phyloP scores from a whole-genome alignment of 2,329 filamentous ascomycete species.

The Chaetoscypha palmicola region DNA sequence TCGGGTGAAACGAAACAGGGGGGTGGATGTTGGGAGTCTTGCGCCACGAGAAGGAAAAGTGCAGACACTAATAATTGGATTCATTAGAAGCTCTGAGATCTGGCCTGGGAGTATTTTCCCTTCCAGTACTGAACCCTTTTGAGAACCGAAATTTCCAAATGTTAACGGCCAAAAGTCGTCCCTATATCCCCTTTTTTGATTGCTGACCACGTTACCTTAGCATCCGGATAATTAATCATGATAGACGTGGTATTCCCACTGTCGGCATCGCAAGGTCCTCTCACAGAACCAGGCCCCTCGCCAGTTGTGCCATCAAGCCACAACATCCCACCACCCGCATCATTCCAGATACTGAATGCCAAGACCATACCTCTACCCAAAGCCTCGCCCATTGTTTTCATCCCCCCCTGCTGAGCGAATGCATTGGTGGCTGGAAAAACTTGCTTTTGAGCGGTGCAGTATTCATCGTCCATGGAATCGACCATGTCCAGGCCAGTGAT shows the following conservation, averaged over 20 bases:
- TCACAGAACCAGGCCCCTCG: constrained; percentile 39
- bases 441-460: constrained; percentile 47
- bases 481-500: constrained; percentile 39
- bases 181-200: too few relatives aligned
- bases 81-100: too few relatives aligned
- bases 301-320: constrained; percentile 58
- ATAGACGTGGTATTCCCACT: too few relatives aligned
- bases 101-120: background rate
- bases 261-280: too few relatives aligned
- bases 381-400: constrained; percentile 46
- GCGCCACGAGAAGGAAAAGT: too few relatives aligned
- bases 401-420: constrained; percentile 48
- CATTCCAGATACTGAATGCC: constrained; percentile 50
- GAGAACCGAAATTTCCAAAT: too few relatives aligned
- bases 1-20: too few relatives aligned
- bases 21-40: too few relatives aligned
- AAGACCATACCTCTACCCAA: constrained; percentile 52
- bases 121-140: background rate
- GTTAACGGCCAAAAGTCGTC: too few relatives aligned
- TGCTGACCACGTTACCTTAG: too few relatives aligned
- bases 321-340: constrained; percentile 57
- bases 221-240: too few relatives aligned
- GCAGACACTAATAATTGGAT: too few relatives aligned
- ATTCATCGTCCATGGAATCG: constrained; percentile 45
- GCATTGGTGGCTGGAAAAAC: constrained; percentile 44